Conservation (phyloP, 805 yeast species). For the Saccharomycopsis fibuligera region DNA sequence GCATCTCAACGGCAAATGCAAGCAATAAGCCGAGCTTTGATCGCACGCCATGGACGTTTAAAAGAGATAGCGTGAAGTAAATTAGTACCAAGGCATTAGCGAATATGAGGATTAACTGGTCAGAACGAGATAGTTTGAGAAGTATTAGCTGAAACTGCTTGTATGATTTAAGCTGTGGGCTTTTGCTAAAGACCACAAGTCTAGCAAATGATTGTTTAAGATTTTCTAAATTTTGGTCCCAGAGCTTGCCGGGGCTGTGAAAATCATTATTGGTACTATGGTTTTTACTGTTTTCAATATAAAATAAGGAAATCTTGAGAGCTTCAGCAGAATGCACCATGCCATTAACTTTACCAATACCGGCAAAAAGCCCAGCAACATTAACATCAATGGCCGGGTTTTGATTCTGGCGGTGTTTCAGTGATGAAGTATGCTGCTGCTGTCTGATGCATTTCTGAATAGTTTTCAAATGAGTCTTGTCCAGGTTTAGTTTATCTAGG, state of each 20-base stretch:
- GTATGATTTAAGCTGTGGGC: neutral
- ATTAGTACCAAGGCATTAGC: conserved; percentile 28
- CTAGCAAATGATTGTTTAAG: conserved; percentile 17
- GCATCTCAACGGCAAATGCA: conserved; percentile 38
- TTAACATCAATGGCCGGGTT: conserved; percentile 22
- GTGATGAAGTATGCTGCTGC: too few species aligned
- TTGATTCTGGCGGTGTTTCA: conserved; percentile 5
- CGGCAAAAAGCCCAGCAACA: conserved; percentile 31
- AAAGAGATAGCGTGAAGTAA: conserved; percentile 34
- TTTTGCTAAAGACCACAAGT: neutral
- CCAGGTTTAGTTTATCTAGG: conserved; percentile 26
- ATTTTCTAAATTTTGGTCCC: conserved; percentile 29
- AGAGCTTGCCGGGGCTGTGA: conserved; percentile 25
- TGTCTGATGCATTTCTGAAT: conserved; percentile 27
- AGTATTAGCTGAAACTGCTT: conserved; percentile 16
- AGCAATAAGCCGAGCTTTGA: conserved; percentile 40
- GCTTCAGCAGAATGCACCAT: conserved; percentile 36
- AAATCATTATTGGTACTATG: conserved; percentile 16
- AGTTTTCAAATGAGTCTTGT: conserved; percentile 34
- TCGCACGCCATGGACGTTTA: conserved; percentile 36
- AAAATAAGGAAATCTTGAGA: conserved; percentile 32
- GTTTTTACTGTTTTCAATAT: conserved; percentile 16
- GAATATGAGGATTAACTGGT: conserved; percentile 24
- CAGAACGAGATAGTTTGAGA: conserved; percentile 23
- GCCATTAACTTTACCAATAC: conserved; percentile 38